Evolutionary conservation across 768 basidiomycete species (phyloP).

Genomic region (Suillus bovinus): DNA sequence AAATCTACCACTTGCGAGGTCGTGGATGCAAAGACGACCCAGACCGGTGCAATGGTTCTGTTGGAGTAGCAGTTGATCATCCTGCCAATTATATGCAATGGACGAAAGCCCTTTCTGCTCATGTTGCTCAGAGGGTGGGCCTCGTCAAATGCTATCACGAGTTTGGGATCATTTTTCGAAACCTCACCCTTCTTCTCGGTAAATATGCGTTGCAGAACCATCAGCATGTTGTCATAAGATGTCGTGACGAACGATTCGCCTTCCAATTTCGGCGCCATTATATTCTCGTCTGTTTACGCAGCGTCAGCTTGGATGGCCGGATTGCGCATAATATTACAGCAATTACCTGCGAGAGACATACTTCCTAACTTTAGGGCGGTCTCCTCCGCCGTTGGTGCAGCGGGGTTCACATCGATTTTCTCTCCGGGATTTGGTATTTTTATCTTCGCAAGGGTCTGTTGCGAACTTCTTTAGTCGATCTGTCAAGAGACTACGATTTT

Average conservation of each 20-base stretch:
- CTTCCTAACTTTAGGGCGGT: no score
- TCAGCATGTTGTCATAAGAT: no score
- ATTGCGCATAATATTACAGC: background rate
- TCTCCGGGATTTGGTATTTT: background rate
- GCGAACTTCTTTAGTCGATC: background rate
- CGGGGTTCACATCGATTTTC: no score
- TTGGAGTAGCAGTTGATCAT: background rate
- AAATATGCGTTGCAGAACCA: no score
- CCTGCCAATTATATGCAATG: background rate
- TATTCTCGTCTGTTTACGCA: background rate
- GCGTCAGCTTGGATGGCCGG: background rate
- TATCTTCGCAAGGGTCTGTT: background rate
- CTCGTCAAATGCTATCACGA: no score
- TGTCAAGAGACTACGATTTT: background rate
- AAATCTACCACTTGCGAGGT: slow-evolving; percentile 4
- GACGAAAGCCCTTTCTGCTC: background rate
- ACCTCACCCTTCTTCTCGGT: no score
- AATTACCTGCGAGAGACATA: background rate
- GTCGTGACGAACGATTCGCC: no score
- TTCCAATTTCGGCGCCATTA: background rate
- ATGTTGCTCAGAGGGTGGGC: no score
- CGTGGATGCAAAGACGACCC: slow-evolving; percentile 10
- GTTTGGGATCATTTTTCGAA: background rate
- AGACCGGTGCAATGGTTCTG: background rate
- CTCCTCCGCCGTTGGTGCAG: no score